phyloP scores from a whole-genome alignment of 1,139 yeast species.

The Diutina ranongensis region DNA sequence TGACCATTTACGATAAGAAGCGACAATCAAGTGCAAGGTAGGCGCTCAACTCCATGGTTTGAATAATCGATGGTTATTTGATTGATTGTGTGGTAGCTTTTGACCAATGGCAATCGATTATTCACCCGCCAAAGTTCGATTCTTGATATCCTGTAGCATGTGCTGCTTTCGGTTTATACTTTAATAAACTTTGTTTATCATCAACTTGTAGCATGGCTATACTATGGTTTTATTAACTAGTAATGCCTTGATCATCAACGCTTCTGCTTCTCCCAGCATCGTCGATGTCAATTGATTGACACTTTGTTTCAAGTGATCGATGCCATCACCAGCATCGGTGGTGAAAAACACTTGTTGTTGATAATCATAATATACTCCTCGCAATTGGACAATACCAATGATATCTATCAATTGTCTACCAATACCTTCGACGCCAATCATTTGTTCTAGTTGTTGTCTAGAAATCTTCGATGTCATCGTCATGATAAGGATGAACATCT shows the following conservation, averaged over 20 bases:
- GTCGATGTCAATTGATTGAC: background rate
- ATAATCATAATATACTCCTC: background rate
- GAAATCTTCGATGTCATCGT: background rate
- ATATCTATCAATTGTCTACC: background rate
- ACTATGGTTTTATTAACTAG: background rate
- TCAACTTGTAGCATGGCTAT: no score
- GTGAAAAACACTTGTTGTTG: background rate
- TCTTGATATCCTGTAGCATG: no score
- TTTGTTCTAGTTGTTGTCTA: background rate
- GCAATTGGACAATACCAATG: background rate
- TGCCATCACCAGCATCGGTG: background rate
- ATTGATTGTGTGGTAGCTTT: constrained; percentile 1
- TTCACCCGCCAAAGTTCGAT: no score
- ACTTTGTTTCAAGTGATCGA: background rate
- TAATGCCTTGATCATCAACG: constrained; percentile 1
- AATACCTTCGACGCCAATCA: background rate
- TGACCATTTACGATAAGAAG: background rate
- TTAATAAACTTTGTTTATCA: background rate
- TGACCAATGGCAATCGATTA: background rate
- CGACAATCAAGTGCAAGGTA: constrained; percentile 2
- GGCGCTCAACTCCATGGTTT: constrained; percentile 1
- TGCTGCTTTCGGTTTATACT: background rate
- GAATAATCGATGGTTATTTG: background rate
- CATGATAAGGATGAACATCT: constrained; percentile 2
- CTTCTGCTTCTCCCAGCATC: constrained; percentile 2